Base-by-base conservation (phyloP, 257 asterid species). In the Jacaranda copaia region DNA sequence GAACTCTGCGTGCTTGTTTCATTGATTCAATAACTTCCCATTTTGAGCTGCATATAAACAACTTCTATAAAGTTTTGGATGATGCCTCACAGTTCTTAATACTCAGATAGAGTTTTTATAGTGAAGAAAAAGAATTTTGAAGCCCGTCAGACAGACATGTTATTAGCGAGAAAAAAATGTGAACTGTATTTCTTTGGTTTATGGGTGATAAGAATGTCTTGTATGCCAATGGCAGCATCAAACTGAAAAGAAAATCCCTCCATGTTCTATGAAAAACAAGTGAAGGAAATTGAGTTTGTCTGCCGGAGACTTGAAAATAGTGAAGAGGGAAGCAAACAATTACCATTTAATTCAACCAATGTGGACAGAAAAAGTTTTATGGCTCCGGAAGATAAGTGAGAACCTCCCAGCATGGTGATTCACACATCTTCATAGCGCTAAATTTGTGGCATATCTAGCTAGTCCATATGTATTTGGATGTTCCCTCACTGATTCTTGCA, bases 1-100 rank as follows among this genome's bases (percentile, higher is more conserved):
- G 52, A 79, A 43, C 18, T 65, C n/a, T 19, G 52, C 32, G n/a
- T 60, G 49, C 64, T 39, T 77, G 52, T 42, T 25, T 20, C 68
- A 45, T 25, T 71, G 8, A 62, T 61, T 64, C 15, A 7, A 12
- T 67, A 40, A 49, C 3, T 72, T 71, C 69, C 42, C 36, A 43
- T 45, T n/a, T 48, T 13, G 7, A 8, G 53, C n/a, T 4, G 18
- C 11, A 46, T 66, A 2, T 60, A 15, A 8, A 45, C 64, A 12
- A 18, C 51, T 51, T 40, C 8, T 0, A 46, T 46, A 36, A 19
- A 32, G 55, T 45, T 45, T 18, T 45, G 48, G 62, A 12, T 59
- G 45, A 51, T 4, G 45, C 52, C 25, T 49, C 51, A 39, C 14
- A 11, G 39, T 67, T 15, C 71, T 35, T 40, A 36, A 76, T 25